phyloP scores from a whole-genome alignment of 306 rosid species.

The Prosopis cineraria region DNA sequence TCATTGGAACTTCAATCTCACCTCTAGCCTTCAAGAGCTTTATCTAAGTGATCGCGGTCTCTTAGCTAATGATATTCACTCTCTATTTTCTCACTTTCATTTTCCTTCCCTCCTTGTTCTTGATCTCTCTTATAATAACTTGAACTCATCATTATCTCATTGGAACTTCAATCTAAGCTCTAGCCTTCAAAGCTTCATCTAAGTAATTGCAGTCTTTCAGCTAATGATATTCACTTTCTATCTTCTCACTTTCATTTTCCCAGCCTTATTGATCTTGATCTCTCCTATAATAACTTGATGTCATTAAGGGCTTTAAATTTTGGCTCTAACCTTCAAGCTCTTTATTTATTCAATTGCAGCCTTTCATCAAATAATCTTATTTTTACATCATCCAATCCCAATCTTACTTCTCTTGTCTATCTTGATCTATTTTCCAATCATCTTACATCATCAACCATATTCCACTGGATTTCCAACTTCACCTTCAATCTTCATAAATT shows the following conservation, averaged over 20 bases:
- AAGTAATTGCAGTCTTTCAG: not conserved
- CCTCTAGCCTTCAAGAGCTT: no score
- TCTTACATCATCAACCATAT: not conserved
- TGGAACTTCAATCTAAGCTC: not conserved
- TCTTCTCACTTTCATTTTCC: not conserved
- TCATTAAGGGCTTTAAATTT: not conserved
- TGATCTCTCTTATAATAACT: not conserved
- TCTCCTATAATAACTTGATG: not conserved
- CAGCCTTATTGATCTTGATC: slow-evolving; percentile 17
- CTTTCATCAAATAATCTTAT: not conserved
- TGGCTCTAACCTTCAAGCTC: not conserved
- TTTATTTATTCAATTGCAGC: not conserved
- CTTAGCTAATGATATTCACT: no score
- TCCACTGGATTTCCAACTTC: not conserved
- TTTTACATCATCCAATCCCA: not conserved
- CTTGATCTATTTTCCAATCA: not conserved
- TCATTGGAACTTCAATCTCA: no score
- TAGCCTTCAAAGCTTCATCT: slow-evolving; percentile 20
- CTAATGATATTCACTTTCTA: not conserved
- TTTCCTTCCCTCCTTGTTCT: not conserved
- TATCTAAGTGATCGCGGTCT: no score
- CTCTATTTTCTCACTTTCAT: no score
- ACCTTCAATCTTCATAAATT: not conserved
- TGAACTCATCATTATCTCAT: not conserved
- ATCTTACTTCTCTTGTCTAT: not conserved